phyloP scores from a whole-genome alignment of 768 basidiomycete species.

The Mycena indigotica region DNA sequence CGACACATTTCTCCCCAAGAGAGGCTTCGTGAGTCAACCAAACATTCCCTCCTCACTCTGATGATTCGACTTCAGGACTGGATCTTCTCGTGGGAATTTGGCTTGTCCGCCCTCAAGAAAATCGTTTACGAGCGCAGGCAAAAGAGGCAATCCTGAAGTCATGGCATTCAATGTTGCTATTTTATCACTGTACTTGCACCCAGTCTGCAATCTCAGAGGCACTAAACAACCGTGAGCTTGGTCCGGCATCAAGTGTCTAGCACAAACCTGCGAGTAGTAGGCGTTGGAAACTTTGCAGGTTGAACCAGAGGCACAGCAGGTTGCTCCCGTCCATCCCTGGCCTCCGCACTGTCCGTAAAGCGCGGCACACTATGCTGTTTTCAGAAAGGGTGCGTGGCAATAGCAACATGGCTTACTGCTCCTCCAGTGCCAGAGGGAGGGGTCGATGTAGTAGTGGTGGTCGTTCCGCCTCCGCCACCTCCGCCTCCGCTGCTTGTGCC shows the following conservation, averaged over 20 bases:
- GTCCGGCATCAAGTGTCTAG: no score
- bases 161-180: not conserved
- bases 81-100: constrained; percentile 16
- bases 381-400: not conserved
- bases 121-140: constrained; percentile 4
- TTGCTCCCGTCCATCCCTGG: constrained; percentile 24
- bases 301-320: constrained; percentile 20
- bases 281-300: constrained; percentile 23
- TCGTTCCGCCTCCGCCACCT: not conserved
- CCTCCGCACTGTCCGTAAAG: constrained; percentile 20
- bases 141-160: not conserved
- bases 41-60: no score
- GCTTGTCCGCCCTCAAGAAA: constrained; percentile 8
- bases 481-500: not conserved
- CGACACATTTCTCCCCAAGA: constrained; percentile 19
- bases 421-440: not conserved
- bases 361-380: constrained; percentile 10
- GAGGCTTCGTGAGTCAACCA: constrained; percentile 21
- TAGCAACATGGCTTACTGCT: not conserved
- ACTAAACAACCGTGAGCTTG: no score
- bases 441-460: constrained; percentile 3
- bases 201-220: no score
- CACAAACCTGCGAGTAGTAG: constrained; percentile 16
- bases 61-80: not conserved
- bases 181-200: not conserved